Evolutionary conservation across 169 alveolate genomes (phyloP).

Genomic region (Eimeria falciformis): DNA sequence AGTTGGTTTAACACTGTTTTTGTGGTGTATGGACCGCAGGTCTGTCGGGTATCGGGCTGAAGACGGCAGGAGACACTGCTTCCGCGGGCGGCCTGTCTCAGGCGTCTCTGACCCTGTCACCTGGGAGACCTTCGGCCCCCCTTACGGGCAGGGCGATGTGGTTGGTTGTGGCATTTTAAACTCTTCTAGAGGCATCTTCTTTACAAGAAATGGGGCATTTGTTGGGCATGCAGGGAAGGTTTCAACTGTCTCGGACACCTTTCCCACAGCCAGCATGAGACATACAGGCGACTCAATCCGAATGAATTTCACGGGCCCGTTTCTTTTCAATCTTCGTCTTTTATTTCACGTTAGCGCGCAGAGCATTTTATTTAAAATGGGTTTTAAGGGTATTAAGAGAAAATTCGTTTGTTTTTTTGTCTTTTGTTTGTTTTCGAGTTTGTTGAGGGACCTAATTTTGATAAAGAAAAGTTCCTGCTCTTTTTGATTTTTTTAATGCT

Average conservation of each 20-base stretch:
- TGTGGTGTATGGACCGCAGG: constrained; percentile 50
- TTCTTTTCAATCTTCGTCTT: constrained; percentile 77
- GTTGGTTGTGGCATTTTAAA: constrained; percentile 89
- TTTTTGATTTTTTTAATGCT: neutral
- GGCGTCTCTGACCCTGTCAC: neutral
- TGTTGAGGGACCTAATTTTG: neutral
- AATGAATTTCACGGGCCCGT: constrained; percentile 84
- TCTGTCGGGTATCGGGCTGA: constrained; percentile 88
- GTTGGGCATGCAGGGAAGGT: constrained; percentile 81
- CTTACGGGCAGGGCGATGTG: constrained; percentile 85
- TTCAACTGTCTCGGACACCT: constrained; percentile 41
- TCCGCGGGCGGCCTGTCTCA: neutral
- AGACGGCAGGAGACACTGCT: constrained; percentile 77
- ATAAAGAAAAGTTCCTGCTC: neutral
- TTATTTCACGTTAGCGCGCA: constrained; percentile 77
- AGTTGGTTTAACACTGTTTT: neutral
- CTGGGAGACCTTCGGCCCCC: constrained; percentile 82
- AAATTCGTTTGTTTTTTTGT: neutral
- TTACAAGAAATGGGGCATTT: constrained; percentile 86
- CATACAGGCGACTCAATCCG: constrained; percentile 74
- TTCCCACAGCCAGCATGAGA: constrained; percentile 82
- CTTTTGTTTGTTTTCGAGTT: neutral
- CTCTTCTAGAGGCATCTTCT: constrained; percentile 83
- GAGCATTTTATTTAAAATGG: neutral
- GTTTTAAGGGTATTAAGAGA: neutral